Percentiles rank a stretch among this genome's conserved stretches.
Evolutionary conservation across 2,329 filamentous ascomycete genomes (phyloP).

Genomic region (Stagonosporopsis rhizophila): DNA sequence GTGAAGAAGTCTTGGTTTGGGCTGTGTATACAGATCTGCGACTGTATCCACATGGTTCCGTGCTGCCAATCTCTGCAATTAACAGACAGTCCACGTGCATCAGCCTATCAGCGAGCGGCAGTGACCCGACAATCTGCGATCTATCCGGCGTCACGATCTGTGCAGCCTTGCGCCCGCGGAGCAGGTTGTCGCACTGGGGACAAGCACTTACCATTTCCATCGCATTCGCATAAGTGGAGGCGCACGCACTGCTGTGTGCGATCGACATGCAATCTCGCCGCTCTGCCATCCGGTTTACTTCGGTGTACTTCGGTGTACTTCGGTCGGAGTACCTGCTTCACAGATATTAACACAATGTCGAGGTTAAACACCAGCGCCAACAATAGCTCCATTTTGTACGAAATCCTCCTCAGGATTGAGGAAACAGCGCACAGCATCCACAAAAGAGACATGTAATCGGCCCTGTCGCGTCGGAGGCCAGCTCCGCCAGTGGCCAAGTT

Average conservation of each 20-base stretch:
- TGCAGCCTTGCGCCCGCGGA: no score
- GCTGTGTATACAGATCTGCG: background rate
- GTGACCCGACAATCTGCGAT: background rate
- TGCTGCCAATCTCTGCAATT: background rate
- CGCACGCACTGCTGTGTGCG: background rate
- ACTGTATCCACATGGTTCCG: background rate
- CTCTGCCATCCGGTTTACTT: no score
- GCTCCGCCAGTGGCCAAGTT: constrained; percentile 5
- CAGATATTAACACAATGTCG: background rate
- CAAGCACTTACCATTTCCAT: no score
- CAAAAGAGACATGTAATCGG: constrained; percentile 1
- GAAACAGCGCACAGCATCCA: background rate
- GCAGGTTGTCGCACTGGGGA: no score
- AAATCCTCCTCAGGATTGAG: no score
- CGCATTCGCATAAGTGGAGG: background rate
- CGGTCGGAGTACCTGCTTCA: background rate
- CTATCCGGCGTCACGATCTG: background rate
- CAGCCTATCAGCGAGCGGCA: background rate
- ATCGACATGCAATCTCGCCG: background rate
- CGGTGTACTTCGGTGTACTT: no score
- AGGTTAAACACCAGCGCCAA: background rate
- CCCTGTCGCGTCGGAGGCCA: background rate
- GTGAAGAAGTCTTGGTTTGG: background rate
- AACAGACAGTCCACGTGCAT: background rate
- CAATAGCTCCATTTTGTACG: no score